phyloP scores from a whole-genome alignment of 192 early-diverging fungal species.

The Linnemannia schmuckeri region DNA sequence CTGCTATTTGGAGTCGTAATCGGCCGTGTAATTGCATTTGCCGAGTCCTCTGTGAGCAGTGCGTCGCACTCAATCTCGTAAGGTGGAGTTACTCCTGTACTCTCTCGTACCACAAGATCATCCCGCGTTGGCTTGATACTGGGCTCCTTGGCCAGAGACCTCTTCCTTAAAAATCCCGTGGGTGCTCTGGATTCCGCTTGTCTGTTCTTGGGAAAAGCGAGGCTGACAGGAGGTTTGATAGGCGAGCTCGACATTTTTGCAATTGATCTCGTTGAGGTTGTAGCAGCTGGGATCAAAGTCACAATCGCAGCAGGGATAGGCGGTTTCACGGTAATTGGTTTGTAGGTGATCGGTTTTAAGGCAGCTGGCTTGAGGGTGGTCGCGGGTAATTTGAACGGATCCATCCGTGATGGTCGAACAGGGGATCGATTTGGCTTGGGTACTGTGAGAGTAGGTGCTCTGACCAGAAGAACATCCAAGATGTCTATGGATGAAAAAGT shows the following conservation, averaged over 20 bases:
- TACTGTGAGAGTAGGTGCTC: not conserved
- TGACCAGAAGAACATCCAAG: not conserved
- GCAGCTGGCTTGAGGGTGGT: not conserved
- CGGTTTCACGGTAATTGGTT: not conserved
- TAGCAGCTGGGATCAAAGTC: not conserved
- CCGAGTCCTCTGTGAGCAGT: not conserved
- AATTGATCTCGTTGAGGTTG: not conserved
- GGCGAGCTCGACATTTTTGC: not conserved
- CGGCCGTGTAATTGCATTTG: not conserved
- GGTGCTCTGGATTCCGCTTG: not conserved
- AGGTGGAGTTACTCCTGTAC: not conserved
- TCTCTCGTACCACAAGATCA: constrained; percentile 9
- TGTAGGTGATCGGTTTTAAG: not conserved
- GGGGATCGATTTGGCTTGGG: not conserved
- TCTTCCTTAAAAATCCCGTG: not conserved
- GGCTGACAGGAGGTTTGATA: constrained; percentile 1
- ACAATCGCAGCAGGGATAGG: not conserved
- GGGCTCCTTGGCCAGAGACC: not conserved
- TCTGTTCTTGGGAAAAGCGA: not conserved
- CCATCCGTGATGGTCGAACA: not conserved
- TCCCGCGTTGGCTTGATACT: constrained; percentile 5
- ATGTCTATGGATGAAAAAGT: not conserved
- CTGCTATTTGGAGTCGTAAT: not conserved
- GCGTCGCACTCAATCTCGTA: not conserved
- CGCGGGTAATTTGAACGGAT: not conserved